Evolutionary conservation across 2,329 filamentous ascomycete genomes (phyloP).

Genomic region (Immersiporthe knoxdaviesiana): DNA sequence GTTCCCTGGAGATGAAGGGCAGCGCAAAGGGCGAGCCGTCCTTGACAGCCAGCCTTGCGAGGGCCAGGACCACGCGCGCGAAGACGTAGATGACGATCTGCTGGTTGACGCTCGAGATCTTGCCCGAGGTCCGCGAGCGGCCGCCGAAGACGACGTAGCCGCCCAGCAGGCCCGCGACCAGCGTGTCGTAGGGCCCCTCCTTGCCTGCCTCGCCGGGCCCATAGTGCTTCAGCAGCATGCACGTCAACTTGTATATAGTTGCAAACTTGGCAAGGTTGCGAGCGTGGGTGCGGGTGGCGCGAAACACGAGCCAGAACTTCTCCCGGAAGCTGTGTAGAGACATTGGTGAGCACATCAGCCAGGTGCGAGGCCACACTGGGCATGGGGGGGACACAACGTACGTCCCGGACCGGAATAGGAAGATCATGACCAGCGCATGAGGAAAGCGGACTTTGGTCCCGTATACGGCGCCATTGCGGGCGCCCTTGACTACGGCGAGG

Average conservation of each 20-base stretch:
- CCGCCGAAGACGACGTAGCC: constrained; percentile 91
- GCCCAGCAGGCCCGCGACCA: constrained; percentile 84
- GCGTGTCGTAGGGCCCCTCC: constrained; percentile 76
- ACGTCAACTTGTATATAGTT: constrained; percentile 82
- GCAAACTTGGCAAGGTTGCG: constrained; percentile 91
- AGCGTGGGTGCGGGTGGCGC: constrained; percentile 88
- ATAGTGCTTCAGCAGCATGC: constrained; percentile 72
- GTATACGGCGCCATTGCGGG: constrained; percentile 96
- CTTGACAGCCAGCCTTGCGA: constrained; percentile 82
- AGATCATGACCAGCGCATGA: constrained; percentile 97
- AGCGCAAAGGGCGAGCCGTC: constrained; percentile 51
- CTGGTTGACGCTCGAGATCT: constrained; percentile 82
- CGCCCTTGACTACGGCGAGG: constrained; percentile 84
- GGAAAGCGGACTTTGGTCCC: constrained; percentile 97
- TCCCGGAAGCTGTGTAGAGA: constrained; percentile 61
- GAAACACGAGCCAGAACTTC: constrained; percentile 77
- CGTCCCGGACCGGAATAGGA: constrained; percentile 92
- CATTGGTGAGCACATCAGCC: constrained; percentile 3
- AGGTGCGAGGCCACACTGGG: too few relatives aligned
- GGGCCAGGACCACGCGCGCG: constrained; percentile 81
- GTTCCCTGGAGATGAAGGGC: constrained; percentile 53
- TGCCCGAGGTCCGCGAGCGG: constrained; percentile 63
- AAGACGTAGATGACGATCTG: constrained; percentile 99
- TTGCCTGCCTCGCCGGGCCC: constrained; percentile 59
- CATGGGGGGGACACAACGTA: constrained; percentile 47